These are phyloP conservation scores for Epithele typhae DNA, from an alignment of 768 basidiomycete species.

Conservation along the genomic window DNA sequence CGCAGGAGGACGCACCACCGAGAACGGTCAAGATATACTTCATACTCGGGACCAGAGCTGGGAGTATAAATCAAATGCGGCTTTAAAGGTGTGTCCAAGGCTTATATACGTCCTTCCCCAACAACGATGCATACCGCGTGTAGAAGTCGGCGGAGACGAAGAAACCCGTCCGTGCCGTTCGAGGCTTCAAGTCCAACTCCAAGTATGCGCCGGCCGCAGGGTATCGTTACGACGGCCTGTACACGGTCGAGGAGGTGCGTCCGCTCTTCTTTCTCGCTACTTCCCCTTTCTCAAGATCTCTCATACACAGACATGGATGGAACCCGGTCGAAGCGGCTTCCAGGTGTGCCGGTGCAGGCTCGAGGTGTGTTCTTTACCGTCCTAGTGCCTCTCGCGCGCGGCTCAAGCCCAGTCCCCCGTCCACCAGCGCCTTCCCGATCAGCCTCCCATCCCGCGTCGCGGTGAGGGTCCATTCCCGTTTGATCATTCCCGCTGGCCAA, in stretches of 20 bases:
- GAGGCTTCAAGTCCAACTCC: slow-evolving; percentile 12
- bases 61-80: slow-evolving; percentile 9
- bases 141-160: slow-evolving; percentile 12
- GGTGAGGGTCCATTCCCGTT: background rate
- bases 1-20: slow-evolving; percentile 12
- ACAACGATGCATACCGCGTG: too few relatives aligned
- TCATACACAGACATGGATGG: slow-evolving; percentile 15
- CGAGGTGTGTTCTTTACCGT: slow-evolving; percentile 1
- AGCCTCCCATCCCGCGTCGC: slow-evolving; percentile 9
- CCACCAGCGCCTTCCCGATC: slow-evolving; percentile 6
- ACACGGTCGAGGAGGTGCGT: slow-evolving; percentile 12
- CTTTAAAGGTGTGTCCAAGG: slow-evolving; percentile 12
- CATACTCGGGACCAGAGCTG: slow-evolving; percentile 16
- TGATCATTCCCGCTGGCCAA: slow-evolving; percentile 1
- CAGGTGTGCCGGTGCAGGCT: slow-evolving; percentile 16
- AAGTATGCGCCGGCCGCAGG: slow-evolving; percentile 14
- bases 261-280: background rate
- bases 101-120: too few relatives aligned
- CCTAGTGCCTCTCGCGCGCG: too few relatives aligned
- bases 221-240: slow-evolving; percentile 20
- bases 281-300: background rate
- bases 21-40: slow-evolving; percentile 10
- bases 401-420: background rate
- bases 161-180: slow-evolving; percentile 18
- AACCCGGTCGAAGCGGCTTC: slow-evolving; percentile 11